Conservation (phyloP, 208 protist species). For the Leishmania guyanensis region DNA sequence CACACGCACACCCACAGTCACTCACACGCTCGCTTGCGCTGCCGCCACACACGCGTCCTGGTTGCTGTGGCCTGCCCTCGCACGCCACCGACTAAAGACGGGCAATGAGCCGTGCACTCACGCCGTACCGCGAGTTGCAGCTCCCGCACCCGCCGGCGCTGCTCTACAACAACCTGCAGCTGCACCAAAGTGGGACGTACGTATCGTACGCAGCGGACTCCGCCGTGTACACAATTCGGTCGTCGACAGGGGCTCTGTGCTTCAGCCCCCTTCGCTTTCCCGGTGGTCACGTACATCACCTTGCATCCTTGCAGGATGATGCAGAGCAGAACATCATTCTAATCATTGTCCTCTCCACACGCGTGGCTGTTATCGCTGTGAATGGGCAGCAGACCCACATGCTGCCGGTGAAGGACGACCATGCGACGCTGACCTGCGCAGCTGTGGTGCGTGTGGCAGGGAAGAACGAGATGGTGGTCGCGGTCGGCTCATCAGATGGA, state of each 20-base stretch:
- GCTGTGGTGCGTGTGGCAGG: conserved; percentile 3
- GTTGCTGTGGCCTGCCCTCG: neutral
- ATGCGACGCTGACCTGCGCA: neutral
- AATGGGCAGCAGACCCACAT: conserved; percentile 23
- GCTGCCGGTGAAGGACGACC: neutral
- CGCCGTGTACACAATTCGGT: conserved; percentile 29
- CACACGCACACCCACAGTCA: neutral
- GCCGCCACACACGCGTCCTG: neutral
- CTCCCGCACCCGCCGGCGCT: conserved; percentile 31
- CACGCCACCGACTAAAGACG: neutral
- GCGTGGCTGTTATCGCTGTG: conserved; percentile 13
- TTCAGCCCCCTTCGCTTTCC: conserved; percentile 23
- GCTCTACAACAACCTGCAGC: conserved; percentile 52
- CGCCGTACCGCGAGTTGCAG: conserved; percentile 7
- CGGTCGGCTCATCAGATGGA: conserved; percentile 19
- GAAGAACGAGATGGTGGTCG: conserved; percentile 11
- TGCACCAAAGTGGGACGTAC: conserved; percentile 24
- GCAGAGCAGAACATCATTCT: conserved; percentile 19
- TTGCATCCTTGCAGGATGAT: conserved; percentile 12
- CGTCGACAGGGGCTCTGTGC: conserved; percentile 23
- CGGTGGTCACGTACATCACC: neutral
- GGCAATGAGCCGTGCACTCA: conserved; percentile 7
- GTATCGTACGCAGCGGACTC: conserved; percentile 32
- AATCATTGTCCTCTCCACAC: conserved; percentile 9
- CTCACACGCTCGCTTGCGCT: neutral